phyloP scores from a whole-genome alignment of 352 stramenopile genomes.

The Globisporangium yorkense region DNA sequence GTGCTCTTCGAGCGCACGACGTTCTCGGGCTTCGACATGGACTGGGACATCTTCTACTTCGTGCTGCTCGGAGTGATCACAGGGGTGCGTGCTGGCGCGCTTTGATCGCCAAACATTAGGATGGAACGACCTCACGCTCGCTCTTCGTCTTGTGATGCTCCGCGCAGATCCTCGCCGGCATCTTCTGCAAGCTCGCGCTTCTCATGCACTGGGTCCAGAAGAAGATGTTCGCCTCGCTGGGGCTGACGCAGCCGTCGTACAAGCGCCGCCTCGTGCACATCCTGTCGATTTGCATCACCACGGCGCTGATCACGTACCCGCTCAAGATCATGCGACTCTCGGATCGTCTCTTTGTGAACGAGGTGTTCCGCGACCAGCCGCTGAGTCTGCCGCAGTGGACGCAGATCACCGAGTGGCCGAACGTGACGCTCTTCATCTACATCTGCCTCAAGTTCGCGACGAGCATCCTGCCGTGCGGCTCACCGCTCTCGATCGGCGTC shows the following conservation, averaged over 20 bases:
- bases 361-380: slow-evolving; percentile 63
- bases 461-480: slow-evolving; percentile 62
- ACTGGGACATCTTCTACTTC: slow-evolving; percentile 73
- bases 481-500: slow-evolving; percentile 70
- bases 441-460: slow-evolving; percentile 66
- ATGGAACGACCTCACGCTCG: background rate
- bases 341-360: slow-evolving; percentile 66
- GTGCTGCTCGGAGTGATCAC: slow-evolving; percentile 58
- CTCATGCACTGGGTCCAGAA: slow-evolving; percentile 38
- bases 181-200: slow-evolving; percentile 58
- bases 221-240: slow-evolving; percentile 47
- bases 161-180: slow-evolving; percentile 46
- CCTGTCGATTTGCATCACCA: slow-evolving; percentile 52
- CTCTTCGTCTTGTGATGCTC: slow-evolving; percentile 1
- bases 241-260: slow-evolving; percentile 40
- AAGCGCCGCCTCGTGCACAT: slow-evolving; percentile 57
- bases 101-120: background rate
- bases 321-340: slow-evolving; percentile 68
- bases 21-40: slow-evolving; percentile 75
- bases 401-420: slow-evolving; percentile 48
- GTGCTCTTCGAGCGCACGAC: slow-evolving; percentile 74
- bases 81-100: slow-evolving; percentile 31
- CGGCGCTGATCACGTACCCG: slow-evolving; percentile 56
- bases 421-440: slow-evolving; percentile 62
- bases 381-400: slow-evolving; percentile 58